Conservation (phyloP, 371 early-diverging fungal genomes). For the Mucor indicus region DNA sequence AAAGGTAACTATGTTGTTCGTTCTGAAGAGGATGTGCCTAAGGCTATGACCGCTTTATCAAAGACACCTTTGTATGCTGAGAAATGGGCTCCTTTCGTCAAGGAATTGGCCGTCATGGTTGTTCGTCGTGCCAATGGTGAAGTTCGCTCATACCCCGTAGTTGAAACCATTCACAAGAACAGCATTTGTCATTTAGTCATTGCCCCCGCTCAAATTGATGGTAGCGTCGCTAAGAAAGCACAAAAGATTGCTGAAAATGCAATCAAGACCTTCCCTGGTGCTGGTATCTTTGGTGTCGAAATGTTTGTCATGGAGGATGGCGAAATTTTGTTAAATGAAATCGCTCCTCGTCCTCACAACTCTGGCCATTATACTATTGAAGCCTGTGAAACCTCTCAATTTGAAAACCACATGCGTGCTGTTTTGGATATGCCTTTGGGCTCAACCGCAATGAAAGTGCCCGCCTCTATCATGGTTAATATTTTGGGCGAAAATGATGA, state of each 20-base stretch:
- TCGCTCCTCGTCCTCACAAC: constrained; percentile 98
- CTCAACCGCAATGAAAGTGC: constrained; percentile 84
- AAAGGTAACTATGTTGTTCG: constrained; percentile 88
- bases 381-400: constrained; percentile 95
- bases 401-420: constrained; percentile 95
- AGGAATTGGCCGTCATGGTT: constrained; percentile 96
- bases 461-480: constrained; percentile 91
- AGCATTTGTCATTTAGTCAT: constrained; percentile 92
- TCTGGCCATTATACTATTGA: constrained; percentile 98
- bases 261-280: constrained; percentile 77
- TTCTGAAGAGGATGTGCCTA: constrained; percentile 58
- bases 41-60: constrained; percentile 56
- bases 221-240: constrained; percentile 66
- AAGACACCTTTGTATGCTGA: constrained; percentile 81
- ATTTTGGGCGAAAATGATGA: constrained; percentile 73
- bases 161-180: constrained; percentile 94
- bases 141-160: constrained; percentile 85
- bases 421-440: constrained; percentile 92
- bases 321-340: constrained; percentile 87
- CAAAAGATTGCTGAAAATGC: constrained; percentile 80
- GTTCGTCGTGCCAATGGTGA: constrained; percentile 79
- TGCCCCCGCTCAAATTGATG: constrained; percentile 94
- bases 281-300: constrained; percentile 95
- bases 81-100: constrained; percentile 87
- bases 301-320: constrained; percentile 91